phyloP scores from a whole-genome alignment of 306 rosid species.

The Rubus idaeus region DNA sequence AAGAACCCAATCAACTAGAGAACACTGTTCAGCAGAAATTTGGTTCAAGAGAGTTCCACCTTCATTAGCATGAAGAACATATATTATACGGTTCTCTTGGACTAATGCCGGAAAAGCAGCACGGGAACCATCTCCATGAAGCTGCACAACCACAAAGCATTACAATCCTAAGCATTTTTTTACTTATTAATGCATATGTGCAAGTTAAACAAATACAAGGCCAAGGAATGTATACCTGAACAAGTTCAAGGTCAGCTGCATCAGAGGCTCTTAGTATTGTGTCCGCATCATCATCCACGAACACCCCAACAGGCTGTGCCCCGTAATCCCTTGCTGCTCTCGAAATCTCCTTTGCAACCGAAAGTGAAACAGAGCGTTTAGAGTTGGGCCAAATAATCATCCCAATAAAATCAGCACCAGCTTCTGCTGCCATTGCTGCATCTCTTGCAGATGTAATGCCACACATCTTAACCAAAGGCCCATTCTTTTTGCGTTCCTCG shows the following conservation, averaged over 20 bases:
- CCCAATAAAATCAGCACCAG: conserved; percentile 94
- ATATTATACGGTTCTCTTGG: conserved; percentile 57
- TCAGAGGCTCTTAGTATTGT: conserved; percentile 70
- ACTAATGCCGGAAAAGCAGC: conserved; percentile 59
- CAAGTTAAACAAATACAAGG: not conserved
- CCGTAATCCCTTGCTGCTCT: conserved; percentile 73
- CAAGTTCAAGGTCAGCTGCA: conserved; percentile 67
- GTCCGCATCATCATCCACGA: conserved; percentile 76
- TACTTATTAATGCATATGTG: not conserved
- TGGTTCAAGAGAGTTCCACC: conserved; percentile 65
- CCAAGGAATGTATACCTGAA: conserved; percentile 56
- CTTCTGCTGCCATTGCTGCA: conserved; percentile 92
- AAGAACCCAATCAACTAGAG: conserved; percentile 80
- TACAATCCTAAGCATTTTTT: conserved; percentile 21
- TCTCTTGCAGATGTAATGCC: conserved; percentile 88
- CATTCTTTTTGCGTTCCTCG: conserved; percentile 41
- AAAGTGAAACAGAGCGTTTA: conserved; percentile 74
- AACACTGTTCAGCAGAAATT: conserved; percentile 61
- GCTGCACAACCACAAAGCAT: conserved; percentile 53
- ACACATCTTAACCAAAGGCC: conserved; percentile 86
- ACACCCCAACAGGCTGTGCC: conserved; percentile 91
- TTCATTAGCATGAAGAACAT: conserved; percentile 80
- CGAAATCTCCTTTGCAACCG: conserved; percentile 90
- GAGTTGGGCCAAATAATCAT: conserved; percentile 96
- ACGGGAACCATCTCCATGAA: conserved; percentile 80